Evolutionary conservation across 1,139 yeast genomes (phyloP), one percentile per base, ranked within the genome.

Genomic region (Yamadazyma diospyri): DNA sequence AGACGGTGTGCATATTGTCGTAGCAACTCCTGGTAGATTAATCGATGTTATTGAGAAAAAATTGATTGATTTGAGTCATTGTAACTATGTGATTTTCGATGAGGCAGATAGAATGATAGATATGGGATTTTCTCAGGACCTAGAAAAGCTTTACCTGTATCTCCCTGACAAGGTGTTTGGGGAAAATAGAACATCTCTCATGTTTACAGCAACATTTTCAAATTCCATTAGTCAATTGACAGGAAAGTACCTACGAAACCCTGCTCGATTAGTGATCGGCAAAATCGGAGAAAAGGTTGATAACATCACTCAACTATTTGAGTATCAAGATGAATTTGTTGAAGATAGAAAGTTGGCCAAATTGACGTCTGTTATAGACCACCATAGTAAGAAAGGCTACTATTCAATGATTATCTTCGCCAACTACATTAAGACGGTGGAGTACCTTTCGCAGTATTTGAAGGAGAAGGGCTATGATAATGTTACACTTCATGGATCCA

Each of bases 21-120:
- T 92, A 27, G 97, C 96, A 1, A 92, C 98, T 0, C 97, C 97
- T 0, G 97, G 97, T 7, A 64, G 97, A 41, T 61, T 92, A 33
- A 69, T 87, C 10, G 98, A 92, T 49, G 78, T 87, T 35, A 48
- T 89, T 11, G 92, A 84, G 36, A 66, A 85, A 35, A 76, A 77
- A 17, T 63, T 83, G 11, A 45, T 88, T 3, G 74, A 73, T 2
- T 59, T 89, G 25, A 64, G 62, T 29, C 77, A 76, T 41, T 78
- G 95, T 43, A 71, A 72, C 41, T 84, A 78, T 44, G 62, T 89
- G 12, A 80, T 86, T 2, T 69, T 88, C 67, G 97, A 89, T 61
- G 97, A 89, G 57, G 96, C 96, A 1, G 97, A 89, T 55, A 69
- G 88, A 48, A 89, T 89, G 97, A 81, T 92, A 27, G 96, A 89